These are phyloP conservation scores for Oehlia diaphana DNA, from an alignment of 192 early-diverging fungal genomes.

Conservation along the genomic window DNA sequence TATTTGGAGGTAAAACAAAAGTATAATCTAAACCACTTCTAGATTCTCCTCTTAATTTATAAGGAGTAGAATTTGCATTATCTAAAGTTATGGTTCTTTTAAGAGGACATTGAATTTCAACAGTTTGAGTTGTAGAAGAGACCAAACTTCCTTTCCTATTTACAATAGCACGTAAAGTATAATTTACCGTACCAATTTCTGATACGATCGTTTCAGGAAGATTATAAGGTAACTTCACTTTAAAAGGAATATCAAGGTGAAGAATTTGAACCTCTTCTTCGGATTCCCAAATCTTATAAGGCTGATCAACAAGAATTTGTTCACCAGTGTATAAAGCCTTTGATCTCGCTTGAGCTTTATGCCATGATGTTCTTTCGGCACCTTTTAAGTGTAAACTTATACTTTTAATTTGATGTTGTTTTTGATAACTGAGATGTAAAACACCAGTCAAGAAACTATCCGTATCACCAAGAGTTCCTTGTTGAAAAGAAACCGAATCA, in stretches of 20 bases:
- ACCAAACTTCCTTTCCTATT: slow-evolving; percentile 4
- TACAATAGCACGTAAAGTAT: slow-evolving; percentile 17
- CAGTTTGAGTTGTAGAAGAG: background rate
- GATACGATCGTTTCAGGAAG: slow-evolving; percentile 17
- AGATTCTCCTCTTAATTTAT: slow-evolving; percentile 30
- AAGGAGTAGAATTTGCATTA: background rate
- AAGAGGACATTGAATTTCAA: slow-evolving; percentile 20
- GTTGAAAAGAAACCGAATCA: slow-evolving; percentile 8
- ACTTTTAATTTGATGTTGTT: slow-evolving; percentile 6
- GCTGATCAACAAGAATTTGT: slow-evolving; percentile 24
- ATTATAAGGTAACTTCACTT: slow-evolving; percentile 27
- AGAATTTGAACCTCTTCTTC: background rate
- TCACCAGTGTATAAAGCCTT: slow-evolving; percentile 13
- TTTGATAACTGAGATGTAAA: slow-evolving; percentile 18
- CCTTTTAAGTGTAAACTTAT: slow-evolving; percentile 17
- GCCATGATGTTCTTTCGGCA: slow-evolving; percentile 24
- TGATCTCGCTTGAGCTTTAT: slow-evolving; percentile 25
- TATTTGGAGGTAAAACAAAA: slow-evolving; percentile 27
- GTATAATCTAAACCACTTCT: slow-evolving; percentile 21
- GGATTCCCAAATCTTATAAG: background rate
- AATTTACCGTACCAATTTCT: slow-evolving; percentile 16
- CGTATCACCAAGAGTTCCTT: slow-evolving; percentile 5
- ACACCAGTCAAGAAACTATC: slow-evolving; percentile 20
- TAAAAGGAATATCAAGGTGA: slow-evolving; percentile 16
- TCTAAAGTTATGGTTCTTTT: slow-evolving; percentile 11